phyloP scores from a whole-genome alignment of 177 flowering plant species.

The Tripterygium wilfordii region DNA sequence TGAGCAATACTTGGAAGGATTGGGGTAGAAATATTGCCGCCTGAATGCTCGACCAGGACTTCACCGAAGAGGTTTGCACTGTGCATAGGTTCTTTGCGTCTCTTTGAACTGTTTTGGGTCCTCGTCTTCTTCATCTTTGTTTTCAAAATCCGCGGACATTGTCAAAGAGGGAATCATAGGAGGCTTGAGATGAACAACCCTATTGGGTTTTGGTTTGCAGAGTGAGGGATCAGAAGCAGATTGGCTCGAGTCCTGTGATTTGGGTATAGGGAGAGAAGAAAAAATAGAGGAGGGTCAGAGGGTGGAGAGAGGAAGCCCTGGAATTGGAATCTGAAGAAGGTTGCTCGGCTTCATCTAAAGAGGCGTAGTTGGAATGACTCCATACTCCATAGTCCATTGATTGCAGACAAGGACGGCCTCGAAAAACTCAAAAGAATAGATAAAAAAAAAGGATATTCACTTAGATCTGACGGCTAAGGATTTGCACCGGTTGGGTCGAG shows the following conservation, averaged over 20 bases:
- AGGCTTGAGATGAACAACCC: conserved; percentile 62
- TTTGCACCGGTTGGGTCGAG: too few relatives aligned
- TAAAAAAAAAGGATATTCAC: too few relatives aligned
- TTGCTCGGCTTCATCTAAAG: conserved; percentile 45
- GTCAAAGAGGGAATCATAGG: conserved; percentile 28
- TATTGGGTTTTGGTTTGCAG: conserved; percentile 27
- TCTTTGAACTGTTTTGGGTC: conserved; percentile 21
- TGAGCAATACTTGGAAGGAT: too few relatives aligned
- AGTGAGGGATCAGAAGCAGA: conserved; percentile 1
- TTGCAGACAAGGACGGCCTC: background rate
- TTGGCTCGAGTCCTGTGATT: conserved; percentile 6
- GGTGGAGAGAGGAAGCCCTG: conserved; percentile 30
- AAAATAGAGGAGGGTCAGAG: conserved; percentile 16
- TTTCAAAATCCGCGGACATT: conserved; percentile 14
- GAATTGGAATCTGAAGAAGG: conserved; percentile 27
- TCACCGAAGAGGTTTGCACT: conserved; percentile 30
- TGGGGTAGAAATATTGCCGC: too few relatives aligned
- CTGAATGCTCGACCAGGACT: conserved; percentile 56
- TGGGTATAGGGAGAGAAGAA: conserved; percentile 27
- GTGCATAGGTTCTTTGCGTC: conserved; percentile 16
- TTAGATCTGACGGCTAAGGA: too few relatives aligned
- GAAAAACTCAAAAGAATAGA: too few relatives aligned
- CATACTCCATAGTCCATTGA: conserved; percentile 34
- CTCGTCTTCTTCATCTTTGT: conserved; percentile 44
- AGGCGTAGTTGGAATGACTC: conserved; percentile 76